These are phyloP conservation scores for Pterulicium gracile DNA, from an alignment of 1,284 basidiomycete genomes.

Conservation along the genomic window DNA sequence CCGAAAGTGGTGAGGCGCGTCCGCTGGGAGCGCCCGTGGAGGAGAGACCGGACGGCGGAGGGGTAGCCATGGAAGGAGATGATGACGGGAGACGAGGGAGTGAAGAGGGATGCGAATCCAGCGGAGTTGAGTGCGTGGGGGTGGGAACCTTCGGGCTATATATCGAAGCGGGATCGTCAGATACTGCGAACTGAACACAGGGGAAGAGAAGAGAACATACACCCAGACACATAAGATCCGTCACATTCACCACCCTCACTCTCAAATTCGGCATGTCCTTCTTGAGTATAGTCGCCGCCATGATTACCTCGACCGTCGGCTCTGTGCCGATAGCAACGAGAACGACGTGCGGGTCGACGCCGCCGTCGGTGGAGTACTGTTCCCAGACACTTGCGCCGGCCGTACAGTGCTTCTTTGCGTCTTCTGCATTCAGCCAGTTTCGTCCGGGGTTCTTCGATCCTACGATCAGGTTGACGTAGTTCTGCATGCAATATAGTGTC, in stretches of 20 bases:
- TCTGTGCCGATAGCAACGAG: conserved; percentile 70
- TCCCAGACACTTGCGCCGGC: conserved; percentile 70
- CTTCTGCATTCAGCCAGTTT: conserved; percentile 57
- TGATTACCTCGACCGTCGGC: conserved; percentile 68
- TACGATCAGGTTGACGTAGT: conserved; percentile 81
- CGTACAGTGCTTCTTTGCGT: conserved; percentile 65
- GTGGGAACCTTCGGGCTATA: conserved; percentile 53
- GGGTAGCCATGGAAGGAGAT: conserved; percentile 85
- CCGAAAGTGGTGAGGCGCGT: too few relatives aligned
- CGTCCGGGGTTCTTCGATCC: conserved; percentile 75
- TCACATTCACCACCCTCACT: conserved; percentile 75
- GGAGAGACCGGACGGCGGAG: too few relatives aligned
- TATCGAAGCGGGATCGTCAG: too few relatives aligned
- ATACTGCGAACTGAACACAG: too few relatives aligned
- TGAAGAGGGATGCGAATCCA: conserved; percentile 65
- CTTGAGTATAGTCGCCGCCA: conserved; percentile 65
- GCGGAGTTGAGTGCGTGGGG: conserved; percentile 65
- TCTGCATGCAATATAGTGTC: conserved; percentile 81
- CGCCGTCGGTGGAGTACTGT: conserved; percentile 60
- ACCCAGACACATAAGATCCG: conserved; percentile 74
- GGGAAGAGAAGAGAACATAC: too few relatives aligned
- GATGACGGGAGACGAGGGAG: conserved; percentile 55
- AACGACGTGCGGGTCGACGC: conserved; percentile 57
- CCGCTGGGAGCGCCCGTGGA: too few relatives aligned
- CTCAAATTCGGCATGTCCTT: conserved; percentile 52